Evolutionary conservation across 768 basidiomycete species (phyloP).

Genomic region (Naematelia aurantialba): DNA sequence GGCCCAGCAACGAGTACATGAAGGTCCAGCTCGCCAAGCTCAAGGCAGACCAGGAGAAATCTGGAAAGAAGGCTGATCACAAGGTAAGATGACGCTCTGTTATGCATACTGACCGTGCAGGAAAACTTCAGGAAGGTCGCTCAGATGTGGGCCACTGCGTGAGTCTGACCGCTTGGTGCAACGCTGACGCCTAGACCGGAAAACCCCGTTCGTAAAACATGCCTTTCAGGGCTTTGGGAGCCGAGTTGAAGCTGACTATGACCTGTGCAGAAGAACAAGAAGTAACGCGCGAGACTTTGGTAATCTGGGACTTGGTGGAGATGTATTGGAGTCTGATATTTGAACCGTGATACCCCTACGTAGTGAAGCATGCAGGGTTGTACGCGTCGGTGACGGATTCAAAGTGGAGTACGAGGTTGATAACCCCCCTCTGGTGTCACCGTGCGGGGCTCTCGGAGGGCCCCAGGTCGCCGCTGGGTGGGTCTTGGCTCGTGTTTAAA

Average conservation of each 20-base stretch:
- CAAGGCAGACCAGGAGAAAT: slow-evolving; percentile 44
- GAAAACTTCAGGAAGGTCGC: slow-evolving; percentile 47
- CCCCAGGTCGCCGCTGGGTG: background rate
- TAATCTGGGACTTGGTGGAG: background rate
- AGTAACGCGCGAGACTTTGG: slow-evolving; percentile 22
- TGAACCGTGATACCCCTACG: background rate
- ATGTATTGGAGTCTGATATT: background rate
- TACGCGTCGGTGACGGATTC: background rate
- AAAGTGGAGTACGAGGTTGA: too few species aligned
- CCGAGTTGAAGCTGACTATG: background rate
- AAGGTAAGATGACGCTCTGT: slow-evolving; percentile 23
- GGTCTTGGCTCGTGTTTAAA: background rate
- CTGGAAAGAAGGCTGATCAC: slow-evolving; percentile 40
- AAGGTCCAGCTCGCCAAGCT: slow-evolving; percentile 47
- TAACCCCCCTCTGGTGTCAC: background rate
- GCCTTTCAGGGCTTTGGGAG: too few species aligned
- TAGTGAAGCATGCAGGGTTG: background rate
- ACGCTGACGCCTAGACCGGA: slow-evolving; percentile 33
- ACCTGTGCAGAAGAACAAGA: slow-evolving; percentile 38
- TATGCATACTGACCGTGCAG: slow-evolving; percentile 10
- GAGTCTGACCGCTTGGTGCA: slow-evolving; percentile 17
- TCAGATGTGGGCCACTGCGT: slow-evolving; percentile 37
- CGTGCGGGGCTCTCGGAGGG: background rate
- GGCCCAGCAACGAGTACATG: slow-evolving; percentile 47
- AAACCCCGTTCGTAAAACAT: slow-evolving; percentile 38